A percentile compares a stretch with the other conserved stretches of the same genome.
phyloP scores from a whole-genome alignment of 140 eudicot species.

The Oenanthe javanica region DNA sequence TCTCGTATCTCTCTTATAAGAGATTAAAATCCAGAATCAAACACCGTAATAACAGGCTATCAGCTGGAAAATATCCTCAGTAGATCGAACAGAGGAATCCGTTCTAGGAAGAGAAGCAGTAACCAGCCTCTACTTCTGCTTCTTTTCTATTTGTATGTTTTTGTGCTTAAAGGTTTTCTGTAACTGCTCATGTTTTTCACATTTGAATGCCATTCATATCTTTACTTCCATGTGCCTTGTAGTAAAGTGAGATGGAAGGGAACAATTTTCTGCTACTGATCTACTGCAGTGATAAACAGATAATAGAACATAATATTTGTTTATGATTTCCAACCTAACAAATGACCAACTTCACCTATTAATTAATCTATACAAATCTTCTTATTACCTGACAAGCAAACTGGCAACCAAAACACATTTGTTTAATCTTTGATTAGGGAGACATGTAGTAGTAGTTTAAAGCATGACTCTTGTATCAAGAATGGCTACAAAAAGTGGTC shows the following conservation, averaged over 20 bases:
- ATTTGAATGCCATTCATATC: too few species aligned
- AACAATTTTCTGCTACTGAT: neutral
- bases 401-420: constrained; percentile 1
- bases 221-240: neutral
- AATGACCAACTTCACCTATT: neutral
- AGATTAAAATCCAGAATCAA: neutral
- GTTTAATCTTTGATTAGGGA: neutral
- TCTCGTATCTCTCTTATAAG: neutral
- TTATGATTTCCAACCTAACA: neutral
- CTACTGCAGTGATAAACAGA: neutral
- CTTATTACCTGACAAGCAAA: neutral
- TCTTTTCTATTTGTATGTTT: neutral
- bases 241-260: neutral
- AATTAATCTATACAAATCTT: neutral
- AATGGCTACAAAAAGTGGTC: too few species aligned
- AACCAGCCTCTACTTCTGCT: too few species aligned
- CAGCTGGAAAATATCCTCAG: neutral
- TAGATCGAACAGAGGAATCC: neutral
- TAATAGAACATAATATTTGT: neutral
- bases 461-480: neutral
- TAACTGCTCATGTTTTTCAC: too few species aligned
- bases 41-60: neutral
- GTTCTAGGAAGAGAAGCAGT: neutral
- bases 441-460: neutral
- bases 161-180: neutral